A percentile compares a stretch with the other conserved stretches of the same genome.
Evolutionary conservation across 192 early-diverging fungal genomes (phyloP).

Genomic region (Neocallimastix lanati): DNA sequence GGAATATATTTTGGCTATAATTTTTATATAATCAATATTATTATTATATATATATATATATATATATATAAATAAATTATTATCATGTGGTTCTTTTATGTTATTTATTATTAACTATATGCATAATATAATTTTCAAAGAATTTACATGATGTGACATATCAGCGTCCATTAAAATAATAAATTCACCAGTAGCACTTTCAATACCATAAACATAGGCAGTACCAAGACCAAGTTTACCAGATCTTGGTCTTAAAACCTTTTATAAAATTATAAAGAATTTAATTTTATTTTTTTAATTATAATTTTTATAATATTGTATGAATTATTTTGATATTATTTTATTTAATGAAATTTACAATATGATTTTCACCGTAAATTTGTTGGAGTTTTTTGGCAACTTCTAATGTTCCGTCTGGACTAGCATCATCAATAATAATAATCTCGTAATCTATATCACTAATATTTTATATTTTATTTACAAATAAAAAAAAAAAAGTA

Average conservation of each 20-base stretch:
- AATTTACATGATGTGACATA: conserved; percentile 86
- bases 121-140: background rate
- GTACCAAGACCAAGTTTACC: conserved; percentile 93
- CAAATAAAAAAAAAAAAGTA: no score
- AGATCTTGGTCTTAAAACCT: conserved; percentile 77
- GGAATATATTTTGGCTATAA: conserved; percentile 96
- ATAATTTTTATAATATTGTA: no score
- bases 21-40: no score
- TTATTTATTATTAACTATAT: no score
- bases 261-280: no score
- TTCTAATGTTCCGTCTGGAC: conserved; percentile 87
- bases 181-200: conserved; percentile 85
- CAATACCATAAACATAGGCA: conserved; percentile 85
- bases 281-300: no score
- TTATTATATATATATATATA: no score
- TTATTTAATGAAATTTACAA: no score
- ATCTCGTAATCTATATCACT: conserved; percentile 85
- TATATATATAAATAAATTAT: no score
- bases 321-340: no score
- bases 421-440: conserved; percentile 89
- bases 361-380: conserved; percentile 67
- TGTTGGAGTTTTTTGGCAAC: conserved; percentile 74
- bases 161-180: conserved; percentile 98
- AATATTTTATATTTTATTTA: no score
- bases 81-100: no score